Conservation (phyloP, 2,329 filamentous ascomycete species). For the Fusarium siculi region DNA sequence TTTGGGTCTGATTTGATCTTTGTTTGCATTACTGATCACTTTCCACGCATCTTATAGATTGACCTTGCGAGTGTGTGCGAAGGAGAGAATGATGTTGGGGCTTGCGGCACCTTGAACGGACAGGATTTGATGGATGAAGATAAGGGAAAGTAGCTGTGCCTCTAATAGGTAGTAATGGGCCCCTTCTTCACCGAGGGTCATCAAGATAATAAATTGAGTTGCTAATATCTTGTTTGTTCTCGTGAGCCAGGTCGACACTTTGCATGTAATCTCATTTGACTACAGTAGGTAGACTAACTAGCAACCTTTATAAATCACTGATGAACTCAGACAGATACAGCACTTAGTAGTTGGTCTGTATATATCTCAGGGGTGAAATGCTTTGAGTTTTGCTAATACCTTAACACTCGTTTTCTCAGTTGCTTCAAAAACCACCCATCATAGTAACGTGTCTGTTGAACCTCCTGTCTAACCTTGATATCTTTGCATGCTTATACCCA, state of each 20-base stretch:
- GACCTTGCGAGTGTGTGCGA: neutral
- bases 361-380: neutral
- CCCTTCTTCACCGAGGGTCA: neutral
- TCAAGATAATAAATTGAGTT: neutral
- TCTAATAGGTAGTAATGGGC: neutral
- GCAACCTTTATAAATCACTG: neutral
- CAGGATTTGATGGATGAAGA: neutral
- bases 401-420: neutral
- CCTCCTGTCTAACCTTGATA: neutral
- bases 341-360: no score
- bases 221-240: neutral
- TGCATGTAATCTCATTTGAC: neutral
- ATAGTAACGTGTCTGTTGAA: neutral
- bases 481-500: neutral
- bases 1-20: constrained; percentile 20
- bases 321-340: neutral
- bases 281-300: neutral
- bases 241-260: neutral
- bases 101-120: neutral
- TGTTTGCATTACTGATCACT: neutral
- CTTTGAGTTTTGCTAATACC: neutral
- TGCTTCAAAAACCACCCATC: neutral
- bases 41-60: neutral
- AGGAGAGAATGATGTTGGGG: no score
- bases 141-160: neutral